These are phyloP conservation scores for Trifolium subterraneum DNA, from an alignment of 306 rosid species.

Conservation along the genomic window DNA sequence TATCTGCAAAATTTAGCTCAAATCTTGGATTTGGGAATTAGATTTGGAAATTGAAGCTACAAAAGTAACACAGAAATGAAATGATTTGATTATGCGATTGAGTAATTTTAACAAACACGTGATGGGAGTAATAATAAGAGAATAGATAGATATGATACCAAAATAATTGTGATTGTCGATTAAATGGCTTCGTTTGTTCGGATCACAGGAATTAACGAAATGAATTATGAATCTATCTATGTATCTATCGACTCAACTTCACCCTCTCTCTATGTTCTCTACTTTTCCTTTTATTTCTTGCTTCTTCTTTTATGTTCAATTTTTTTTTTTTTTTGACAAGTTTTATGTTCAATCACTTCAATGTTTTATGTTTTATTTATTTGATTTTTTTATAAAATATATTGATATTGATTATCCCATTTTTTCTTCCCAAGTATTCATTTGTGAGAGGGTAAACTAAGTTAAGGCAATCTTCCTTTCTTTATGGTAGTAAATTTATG, in stretches of 20 bases:
- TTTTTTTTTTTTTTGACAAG: too few species aligned
- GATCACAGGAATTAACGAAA: not conserved
- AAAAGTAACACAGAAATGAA: too few species aligned
- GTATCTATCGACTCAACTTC: not conserved
- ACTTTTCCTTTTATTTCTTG: not conserved
- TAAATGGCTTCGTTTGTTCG: not conserved
- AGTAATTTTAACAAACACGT: constrained; percentile 3
- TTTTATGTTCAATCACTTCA: too few species aligned
- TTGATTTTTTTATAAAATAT: too few species aligned
- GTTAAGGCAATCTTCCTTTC: not conserved
- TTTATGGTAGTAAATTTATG: too few species aligned
- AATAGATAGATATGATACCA: not conserved
- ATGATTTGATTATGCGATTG: not conserved
- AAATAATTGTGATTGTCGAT: not conserved
- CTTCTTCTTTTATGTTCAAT: too few species aligned
- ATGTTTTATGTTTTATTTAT: too few species aligned
- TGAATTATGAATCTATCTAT: not conserved
- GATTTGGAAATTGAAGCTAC: not conserved
- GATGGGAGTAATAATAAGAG: not conserved
- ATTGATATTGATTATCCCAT: not conserved
- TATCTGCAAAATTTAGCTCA: not conserved
- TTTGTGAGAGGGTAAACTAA: not conserved
- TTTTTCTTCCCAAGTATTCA: not conserved
- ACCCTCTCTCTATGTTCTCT: not conserved
- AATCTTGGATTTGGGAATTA: not conserved